Percentiles rank a stretch among this genome's conserved stretches.
These are phyloP conservation scores for Furcasterigmium furcatum DNA, from an alignment of 2,329 filamentous ascomycete genomes.

Conservation along the genomic window DNA sequence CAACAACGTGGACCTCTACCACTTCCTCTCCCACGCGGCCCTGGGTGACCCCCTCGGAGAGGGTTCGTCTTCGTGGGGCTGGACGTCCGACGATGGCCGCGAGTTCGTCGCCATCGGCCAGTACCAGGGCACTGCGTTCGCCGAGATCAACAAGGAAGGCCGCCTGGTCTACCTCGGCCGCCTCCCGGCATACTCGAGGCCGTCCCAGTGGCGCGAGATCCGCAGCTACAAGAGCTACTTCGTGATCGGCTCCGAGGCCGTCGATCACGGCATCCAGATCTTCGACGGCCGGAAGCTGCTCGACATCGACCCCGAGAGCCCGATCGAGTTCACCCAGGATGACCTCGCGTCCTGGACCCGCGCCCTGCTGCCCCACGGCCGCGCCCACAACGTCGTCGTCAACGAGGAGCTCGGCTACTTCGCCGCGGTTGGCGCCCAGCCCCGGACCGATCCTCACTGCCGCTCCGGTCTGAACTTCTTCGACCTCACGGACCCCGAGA, in stretches of 20 bases:
- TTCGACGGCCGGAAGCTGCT: conserved; percentile 23
- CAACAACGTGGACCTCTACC: conserved; percentile 46
- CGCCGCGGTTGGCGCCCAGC: conserved; percentile 39
- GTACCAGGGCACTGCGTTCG: conserved; percentile 37
- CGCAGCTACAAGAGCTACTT: conserved; percentile 24
- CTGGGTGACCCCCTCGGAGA: conserved; percentile 34
- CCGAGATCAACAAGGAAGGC: conserved; percentile 33
- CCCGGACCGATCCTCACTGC: conserved; percentile 36
- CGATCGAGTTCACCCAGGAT: conserved; percentile 21
- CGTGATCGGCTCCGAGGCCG: conserved; percentile 31
- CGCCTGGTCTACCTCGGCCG: conserved; percentile 37
- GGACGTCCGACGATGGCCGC: conserved; percentile 34
- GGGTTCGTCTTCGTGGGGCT: conserved; percentile 29
- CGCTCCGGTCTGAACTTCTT: conserved; percentile 53
- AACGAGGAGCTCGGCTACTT: conserved; percentile 41
- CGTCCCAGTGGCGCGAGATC: conserved; percentile 29
- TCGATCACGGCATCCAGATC: conserved; percentile 54
- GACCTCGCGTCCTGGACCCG: conserved; percentile 23
- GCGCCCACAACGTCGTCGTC: conserved; percentile 43
- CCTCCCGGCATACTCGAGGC: conserved; percentile 28
- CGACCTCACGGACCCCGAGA: conserved; percentile 49
- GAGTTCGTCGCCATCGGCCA: conserved; percentile 39
- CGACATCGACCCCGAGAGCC: conserved; percentile 32
- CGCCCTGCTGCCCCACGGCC: conserved; percentile 25
- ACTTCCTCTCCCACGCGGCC: conserved; percentile 46